Evolutionary conservation across 2,329 filamentous ascomycete species (phyloP).

Genomic region (Ophiocordyceps sinensis): DNA sequence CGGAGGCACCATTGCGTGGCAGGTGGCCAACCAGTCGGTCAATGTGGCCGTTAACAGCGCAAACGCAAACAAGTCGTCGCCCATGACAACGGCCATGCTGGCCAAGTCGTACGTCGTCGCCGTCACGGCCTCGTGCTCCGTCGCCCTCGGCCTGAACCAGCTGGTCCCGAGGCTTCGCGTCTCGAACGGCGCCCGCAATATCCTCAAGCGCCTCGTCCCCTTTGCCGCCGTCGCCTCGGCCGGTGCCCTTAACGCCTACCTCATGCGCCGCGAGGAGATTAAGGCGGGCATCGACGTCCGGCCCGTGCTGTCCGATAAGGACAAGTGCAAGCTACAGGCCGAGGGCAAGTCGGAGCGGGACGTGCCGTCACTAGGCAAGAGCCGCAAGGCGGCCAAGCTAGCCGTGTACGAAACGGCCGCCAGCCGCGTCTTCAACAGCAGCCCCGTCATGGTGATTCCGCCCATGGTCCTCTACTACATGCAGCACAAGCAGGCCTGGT

Average conservation of each 20-base stretch:
- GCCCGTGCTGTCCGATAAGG: conserved; percentile 58
- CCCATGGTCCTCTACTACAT: conserved; percentile 73
- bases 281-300: conserved; percentile 84
- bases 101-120: conserved; percentile 83
- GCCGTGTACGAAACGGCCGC: conserved; percentile 89
- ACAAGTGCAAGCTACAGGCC: conserved; percentile 41
- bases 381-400: conserved; percentile 71
- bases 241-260: conserved; percentile 84
- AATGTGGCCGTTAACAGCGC: conserved; percentile 97
- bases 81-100: conserved; percentile 66
- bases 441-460: conserved; percentile 93
- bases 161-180: conserved; percentile 77
- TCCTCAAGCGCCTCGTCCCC: conserved; percentile 78
- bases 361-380: conserved; percentile 65
- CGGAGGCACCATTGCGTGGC: conserved; percentile 79
- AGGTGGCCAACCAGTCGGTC: conserved; percentile 90
- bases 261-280: conserved; percentile 97
- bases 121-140: conserved; percentile 83
- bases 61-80: conserved; percentile 95
- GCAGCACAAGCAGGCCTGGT: conserved; percentile 39
- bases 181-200: conserved; percentile 57
- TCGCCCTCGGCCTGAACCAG: conserved; percentile 82
- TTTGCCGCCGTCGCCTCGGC: conserved; percentile 92
- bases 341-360: conserved; percentile 51
- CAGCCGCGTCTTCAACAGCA: conserved; percentile 83